Percentiles rank a stretch among this genome's conserved stretches.
Conservation (phyloP, 768 basidiomycete genomes). For the Auriculariales sp. region DNA sequence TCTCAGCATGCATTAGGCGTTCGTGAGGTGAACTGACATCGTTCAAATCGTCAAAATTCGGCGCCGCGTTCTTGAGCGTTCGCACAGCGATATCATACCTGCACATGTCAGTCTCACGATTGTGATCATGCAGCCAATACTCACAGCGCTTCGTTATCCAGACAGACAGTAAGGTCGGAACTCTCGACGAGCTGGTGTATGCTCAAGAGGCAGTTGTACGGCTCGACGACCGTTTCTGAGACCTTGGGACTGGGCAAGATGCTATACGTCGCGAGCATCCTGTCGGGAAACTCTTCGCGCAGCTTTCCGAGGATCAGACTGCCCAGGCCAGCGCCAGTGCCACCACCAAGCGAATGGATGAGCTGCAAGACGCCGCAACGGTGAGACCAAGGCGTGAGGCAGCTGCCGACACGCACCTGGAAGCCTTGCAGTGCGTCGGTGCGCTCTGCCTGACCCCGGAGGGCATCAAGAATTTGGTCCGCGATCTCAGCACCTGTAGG, state of each 20-base stretch:
- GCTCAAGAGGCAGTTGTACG: constrained; percentile 17
- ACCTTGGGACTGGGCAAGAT: constrained; percentile 17
- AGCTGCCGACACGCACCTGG: constrained; percentile 9
- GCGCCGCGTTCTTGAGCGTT: constrained; percentile 7
- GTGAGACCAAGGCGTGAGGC: constrained; percentile 18
- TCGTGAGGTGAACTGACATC: constrained; percentile 14
- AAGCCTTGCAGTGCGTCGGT: constrained; percentile 54
- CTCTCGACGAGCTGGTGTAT: constrained; percentile 20
- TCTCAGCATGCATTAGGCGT: constrained; percentile 8
- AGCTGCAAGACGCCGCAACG: constrained; percentile 27
- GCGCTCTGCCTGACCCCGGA: constrained; percentile 64
- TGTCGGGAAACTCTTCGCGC: constrained; percentile 11
- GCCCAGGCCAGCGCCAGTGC: constrained; percentile 21
- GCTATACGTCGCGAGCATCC: constrained; percentile 18
- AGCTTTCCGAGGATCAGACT: constrained; percentile 16
- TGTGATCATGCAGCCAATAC: too few relatives aligned
- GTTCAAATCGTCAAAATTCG: constrained; percentile 9
- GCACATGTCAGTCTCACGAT: too few relatives aligned
- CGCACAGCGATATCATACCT: constrained; percentile 9
- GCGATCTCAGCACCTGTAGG: constrained; percentile 73
- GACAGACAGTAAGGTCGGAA: constrained; percentile 15
- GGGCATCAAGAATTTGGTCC: constrained; percentile 66
- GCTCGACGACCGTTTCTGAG: constrained; percentile 19
- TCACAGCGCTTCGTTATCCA: constrained; percentile 14
- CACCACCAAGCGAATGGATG: constrained; percentile 20